Evolutionary conservation across 2,329 filamentous ascomycete species (phyloP), one percentile per base, ranked within the genome.

Genomic region (Fusarium robinianum): DNA sequence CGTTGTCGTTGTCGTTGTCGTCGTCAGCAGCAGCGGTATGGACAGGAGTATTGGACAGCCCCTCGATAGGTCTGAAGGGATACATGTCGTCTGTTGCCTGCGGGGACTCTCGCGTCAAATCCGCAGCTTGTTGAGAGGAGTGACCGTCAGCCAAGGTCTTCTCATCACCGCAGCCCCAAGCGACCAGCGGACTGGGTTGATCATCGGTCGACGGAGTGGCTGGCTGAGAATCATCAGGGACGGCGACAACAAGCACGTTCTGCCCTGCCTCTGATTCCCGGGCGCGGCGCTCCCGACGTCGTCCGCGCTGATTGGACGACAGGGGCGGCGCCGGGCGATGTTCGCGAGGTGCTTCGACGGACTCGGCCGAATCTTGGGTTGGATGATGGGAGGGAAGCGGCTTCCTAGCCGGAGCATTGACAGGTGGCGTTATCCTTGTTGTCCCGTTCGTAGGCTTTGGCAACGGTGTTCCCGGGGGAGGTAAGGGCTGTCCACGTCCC

Each of bases 401-500:
- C 58, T 86, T 89, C n/a, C 85, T 75, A 62, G 81, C 84, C 3
- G 84, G 80, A 2, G 84, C 73, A 18, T 74, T 74, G 46, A 75
- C 78, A 11, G 78, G 72, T 12, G 55, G 58, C 33, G 76, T 78
- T 30, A 79, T 77, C 60, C 79, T 81, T 6, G 80, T 77, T 44
- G 74, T 78, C 40, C 75, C 79, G 23, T 83, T 80, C 1, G 85
- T 85, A 27, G 75, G 80, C 2, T 67, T 62, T 5, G 90, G 90
- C 2, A 95, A 75, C 4, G 90, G 90, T 30, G 79, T 84, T 3
- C 90, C 90, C 3, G 87, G 88, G 7, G 90, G 89, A 32, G 89
- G 90, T 12, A 95, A 72, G 1, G 90, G 90, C 57, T 87, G 85
- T 0, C 90, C 90, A 25, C 90, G 80, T 2, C 90, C 90, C 73